Conservation (phyloP, 2,329 filamentous ascomycete species). For the Laburnicola sp. region DNA sequence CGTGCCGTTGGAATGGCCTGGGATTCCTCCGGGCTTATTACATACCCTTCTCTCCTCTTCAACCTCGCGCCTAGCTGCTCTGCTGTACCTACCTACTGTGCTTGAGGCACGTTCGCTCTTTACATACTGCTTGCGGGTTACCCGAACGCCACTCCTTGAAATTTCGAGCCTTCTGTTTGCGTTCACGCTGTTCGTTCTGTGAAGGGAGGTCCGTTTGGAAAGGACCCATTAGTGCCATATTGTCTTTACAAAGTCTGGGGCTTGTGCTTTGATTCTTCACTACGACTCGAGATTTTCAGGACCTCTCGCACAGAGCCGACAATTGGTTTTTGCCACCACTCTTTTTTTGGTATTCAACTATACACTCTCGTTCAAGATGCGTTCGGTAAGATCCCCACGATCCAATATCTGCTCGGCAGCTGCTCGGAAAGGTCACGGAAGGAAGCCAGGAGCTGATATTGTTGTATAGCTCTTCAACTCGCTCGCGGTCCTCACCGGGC, state of each 20-base stretch:
- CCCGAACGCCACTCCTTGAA: background rate
- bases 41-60: background rate
- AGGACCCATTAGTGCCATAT: background rate
- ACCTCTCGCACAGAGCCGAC: background rate
- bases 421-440: background rate
- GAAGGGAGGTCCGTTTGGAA: background rate
- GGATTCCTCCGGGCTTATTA: no score
- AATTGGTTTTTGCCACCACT: background rate
- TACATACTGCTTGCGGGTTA: background rate
- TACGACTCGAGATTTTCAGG: background rate
- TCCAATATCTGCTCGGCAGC: background rate
- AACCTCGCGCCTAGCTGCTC: background rate
- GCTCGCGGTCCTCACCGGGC: slow-evolving; percentile 30
- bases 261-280: no score
- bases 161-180: background rate
- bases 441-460: background rate
- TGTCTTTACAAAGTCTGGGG: no score
- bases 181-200: background rate
- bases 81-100: slow-evolving; percentile 2
- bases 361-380: slow-evolving; percentile 12
- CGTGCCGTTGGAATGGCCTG: no score
- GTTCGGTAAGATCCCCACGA: slow-evolving; percentile 6
- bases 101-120: slow-evolving; percentile 8
- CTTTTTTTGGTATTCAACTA: background rate
- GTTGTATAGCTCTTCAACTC: slow-evolving; percentile 31